phyloP scores from a whole-genome alignment of 306 rosid species.

The Vigna reflexopilosa region DNA sequence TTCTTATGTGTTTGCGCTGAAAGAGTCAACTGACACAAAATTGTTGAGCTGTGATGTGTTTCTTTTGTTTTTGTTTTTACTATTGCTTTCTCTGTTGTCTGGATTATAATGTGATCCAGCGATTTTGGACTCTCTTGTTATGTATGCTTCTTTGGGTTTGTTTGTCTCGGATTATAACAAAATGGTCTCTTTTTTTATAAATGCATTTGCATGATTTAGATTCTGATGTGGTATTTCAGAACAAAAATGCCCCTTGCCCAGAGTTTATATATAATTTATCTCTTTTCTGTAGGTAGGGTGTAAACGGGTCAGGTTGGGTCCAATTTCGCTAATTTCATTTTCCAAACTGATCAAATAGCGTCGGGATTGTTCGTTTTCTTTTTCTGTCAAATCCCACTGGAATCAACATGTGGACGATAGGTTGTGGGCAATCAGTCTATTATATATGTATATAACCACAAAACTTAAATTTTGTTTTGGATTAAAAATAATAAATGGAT shows the following conservation, averaged over 20 bases:
- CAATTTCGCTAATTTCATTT: neutral
- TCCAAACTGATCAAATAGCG: neutral
- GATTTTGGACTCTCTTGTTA: conserved; percentile 20
- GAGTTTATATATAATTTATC: neutral
- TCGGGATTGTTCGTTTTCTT: neutral
- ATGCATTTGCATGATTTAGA: neutral
- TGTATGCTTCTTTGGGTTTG: conserved; percentile 18
- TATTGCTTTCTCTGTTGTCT: conserved; percentile 1
- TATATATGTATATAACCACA: neutral
- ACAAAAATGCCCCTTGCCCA: neutral
- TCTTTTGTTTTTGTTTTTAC: neutral
- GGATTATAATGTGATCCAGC: conserved; percentile 1
- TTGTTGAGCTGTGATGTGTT: neutral
- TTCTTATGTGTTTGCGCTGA: conserved; percentile 8
- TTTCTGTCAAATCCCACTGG: neutral
- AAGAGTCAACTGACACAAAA: neutral
- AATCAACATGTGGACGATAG: neutral
- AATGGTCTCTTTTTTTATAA: neutral
- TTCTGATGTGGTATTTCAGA: neutral
- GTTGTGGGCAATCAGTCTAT: neutral
- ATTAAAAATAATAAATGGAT: neutral
- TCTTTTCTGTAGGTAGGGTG: neutral
- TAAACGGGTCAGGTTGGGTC: neutral
- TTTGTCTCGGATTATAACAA: neutral
- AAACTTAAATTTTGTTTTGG: neutral